Conservation (phyloP, 73 alveolate genomes). For the Tetrahymena malaccensis region DNA sequence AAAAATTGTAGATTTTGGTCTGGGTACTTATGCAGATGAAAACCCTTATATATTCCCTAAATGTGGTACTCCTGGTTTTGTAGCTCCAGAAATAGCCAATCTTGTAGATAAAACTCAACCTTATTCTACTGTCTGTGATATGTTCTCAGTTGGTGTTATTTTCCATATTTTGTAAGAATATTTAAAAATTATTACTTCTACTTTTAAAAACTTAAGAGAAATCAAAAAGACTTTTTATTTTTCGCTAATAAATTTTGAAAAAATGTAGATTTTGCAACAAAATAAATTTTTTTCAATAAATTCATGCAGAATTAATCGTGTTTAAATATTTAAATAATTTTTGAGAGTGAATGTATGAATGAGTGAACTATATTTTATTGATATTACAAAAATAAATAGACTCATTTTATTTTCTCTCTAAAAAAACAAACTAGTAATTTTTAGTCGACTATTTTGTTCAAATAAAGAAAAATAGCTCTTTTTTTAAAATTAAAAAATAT, state of each 20-base stretch:
- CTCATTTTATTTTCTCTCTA: too few relatives aligned
- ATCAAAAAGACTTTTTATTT: neutral
- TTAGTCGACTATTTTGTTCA: too few relatives aligned
- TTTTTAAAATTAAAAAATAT: too few relatives aligned
- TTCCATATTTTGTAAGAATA: conserved; percentile 27
- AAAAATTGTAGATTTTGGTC: conserved; percentile 37
- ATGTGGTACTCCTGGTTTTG: conserved; percentile 69
- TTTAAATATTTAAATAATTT: too few relatives aligned
- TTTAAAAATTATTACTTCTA: neutral
- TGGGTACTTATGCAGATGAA: conserved; percentile 24
- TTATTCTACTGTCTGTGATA: conserved; percentile 28
- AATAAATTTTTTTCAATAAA: neutral
- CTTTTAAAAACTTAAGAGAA: neutral
- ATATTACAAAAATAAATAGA: too few relatives aligned
- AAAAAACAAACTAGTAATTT: too few relatives aligned
- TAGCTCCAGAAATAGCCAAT: conserved; percentile 73
- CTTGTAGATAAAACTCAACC: conserved; percentile 9
- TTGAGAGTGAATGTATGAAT: too few relatives aligned
- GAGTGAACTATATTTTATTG: too few relatives aligned
- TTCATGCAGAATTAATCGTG: neutral
- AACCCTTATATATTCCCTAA: conserved; percentile 24
- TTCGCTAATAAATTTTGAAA: neutral
- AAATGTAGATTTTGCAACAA: neutral
- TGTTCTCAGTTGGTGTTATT: conserved; percentile 42
- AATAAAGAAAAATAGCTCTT: too few relatives aligned